Base-by-base conservation (phyloP, 768 basidiomycete species). In the Mycena rosella region DNA sequence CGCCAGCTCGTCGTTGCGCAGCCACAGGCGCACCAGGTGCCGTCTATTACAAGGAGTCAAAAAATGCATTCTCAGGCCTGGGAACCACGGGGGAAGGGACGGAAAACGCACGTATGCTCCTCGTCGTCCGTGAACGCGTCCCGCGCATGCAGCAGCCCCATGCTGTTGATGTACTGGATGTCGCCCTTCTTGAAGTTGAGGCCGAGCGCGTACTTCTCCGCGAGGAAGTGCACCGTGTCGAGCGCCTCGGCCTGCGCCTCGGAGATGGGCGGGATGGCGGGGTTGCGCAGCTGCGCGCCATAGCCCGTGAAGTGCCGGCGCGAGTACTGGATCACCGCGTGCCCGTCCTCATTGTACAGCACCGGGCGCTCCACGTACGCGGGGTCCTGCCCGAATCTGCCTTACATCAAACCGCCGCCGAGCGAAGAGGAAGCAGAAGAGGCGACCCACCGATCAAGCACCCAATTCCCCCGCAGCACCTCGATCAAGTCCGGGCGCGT, bases 231-330 rank as follows among this genome's bases (percentile, higher is more conserved):
- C 30, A 85, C 68, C 1, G 80, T 80, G 65, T 85, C 84, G 18
- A 85, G 73, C 10, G 84, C 84, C 65, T 85, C 84, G 9, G 84
- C 84, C 60, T 85, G 84, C n/a, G 81, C 83, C 68, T 85, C 84
- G 1, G 81, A 80, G 68, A 85, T 84, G 2, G 83, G 82, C 17
- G 84, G 84, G 56, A 85, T 84, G 62, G 80, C 53, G 17, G 79
- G 64, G 47, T 70, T 77, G 22, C 84, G 80, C 20, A 71, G 72
- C 61, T 80, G 83, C 17, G 66, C 55, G 8, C 76, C 74, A 63
- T 79, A 85, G 8, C 84, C 84, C 0, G 83, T 84, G 69, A 85
- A 83, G 52, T 79, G 80, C 26, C 83, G 79, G 15, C 85, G 80
- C 22, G 84, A 80, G 69, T 86, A 85, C 68, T 86, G 85, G 55